A percentile compares a stretch with the other conserved stretches of the same genome.
Evolutionary conservation across 306 rosid genomes (phyloP).

Genomic region (Cucurbita maxima): DNA sequence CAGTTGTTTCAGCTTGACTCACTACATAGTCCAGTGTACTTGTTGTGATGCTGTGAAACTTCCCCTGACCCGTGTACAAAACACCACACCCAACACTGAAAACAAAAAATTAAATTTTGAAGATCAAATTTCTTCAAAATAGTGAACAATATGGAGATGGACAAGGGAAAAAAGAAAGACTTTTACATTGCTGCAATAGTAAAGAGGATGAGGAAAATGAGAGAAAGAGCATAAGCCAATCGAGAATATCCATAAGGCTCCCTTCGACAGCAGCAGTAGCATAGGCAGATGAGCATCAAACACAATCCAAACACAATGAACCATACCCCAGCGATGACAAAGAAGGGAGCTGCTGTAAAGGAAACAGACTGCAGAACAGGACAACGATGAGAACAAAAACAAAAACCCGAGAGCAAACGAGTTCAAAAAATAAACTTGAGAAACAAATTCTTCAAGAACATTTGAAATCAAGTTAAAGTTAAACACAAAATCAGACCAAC

Average conservation of each 20-base stretch:
- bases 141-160: not conserved
- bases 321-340: conserved; percentile 46
- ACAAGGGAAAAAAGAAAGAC: not conserved
- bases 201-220: conserved; percentile 21
- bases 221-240: conserved; percentile 15
- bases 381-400: not conserved
- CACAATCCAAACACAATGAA: conserved; percentile 23
- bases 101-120: not conserved
- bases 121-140: not conserved
- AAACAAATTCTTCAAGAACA: not conserved
- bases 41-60: conserved; percentile 40
- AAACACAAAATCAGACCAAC: not conserved
- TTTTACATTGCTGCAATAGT: conserved; percentile 31
- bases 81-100: conserved; percentile 33
- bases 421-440: not conserved
- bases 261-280: conserved; percentile 13
- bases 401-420: not conserved
- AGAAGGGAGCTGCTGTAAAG: conserved; percentile 44
- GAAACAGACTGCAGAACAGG: conserved; percentile 48
- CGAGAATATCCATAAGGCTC: conserved; percentile 15
- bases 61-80: conserved; percentile 58
- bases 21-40: conserved; percentile 45
- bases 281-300: conserved; percentile 22
- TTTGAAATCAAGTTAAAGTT: not conserved
- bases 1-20: conserved; percentile 32